phyloP scores from a whole-genome alignment of 2,329 filamentous ascomycete species.

The Xylariaceae sp. region DNA sequence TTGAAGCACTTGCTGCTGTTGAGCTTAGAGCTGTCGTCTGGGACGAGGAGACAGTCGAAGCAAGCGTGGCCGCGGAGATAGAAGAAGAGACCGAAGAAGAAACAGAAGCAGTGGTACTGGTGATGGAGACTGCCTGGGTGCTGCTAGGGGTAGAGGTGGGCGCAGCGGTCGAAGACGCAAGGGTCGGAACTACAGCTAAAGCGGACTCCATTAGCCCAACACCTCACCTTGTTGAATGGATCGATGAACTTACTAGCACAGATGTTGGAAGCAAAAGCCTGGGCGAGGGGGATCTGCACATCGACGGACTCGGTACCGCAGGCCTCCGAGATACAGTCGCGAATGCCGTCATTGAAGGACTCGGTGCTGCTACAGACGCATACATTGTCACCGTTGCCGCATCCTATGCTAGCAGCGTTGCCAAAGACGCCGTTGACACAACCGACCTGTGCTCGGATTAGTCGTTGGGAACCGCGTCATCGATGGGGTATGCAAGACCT shows the following conservation, averaged over 20 bases:
- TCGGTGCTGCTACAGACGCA: slow-evolving; percentile 38
- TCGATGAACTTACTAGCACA: slow-evolving; percentile 29
- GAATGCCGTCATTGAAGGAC: slow-evolving; percentile 33
- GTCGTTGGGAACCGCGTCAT: background rate
- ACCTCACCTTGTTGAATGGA: background rate
- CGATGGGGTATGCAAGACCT: slow-evolving; percentile 12
- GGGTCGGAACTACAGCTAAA: slow-evolving; percentile 17
- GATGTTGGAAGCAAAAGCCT: slow-evolving; percentile 24
- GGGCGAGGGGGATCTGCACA: slow-evolving; percentile 28
- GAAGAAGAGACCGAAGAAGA: slow-evolving; percentile 4
- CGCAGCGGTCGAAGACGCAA: background rate
- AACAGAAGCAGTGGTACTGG: slow-evolving; percentile 3
- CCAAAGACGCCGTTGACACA: slow-evolving; percentile 28
- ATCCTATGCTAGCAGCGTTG: slow-evolving; percentile 23
- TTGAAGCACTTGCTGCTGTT: background rate
- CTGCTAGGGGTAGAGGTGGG: slow-evolving; percentile 14
- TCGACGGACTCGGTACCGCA: slow-evolving; percentile 28
- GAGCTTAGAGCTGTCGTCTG: background rate
- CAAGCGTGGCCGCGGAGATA: slow-evolving; percentile 1
- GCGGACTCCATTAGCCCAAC: background rate
- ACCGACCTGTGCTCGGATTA: slow-evolving; percentile 22
- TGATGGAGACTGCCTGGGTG: background rate
- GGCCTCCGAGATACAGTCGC: slow-evolving; percentile 36
- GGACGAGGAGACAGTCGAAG: background rate
- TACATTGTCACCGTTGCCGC: slow-evolving; percentile 26